Base-by-base conservation (phyloP, 805 yeast genomes). In the Candida vartiovaarae region DNA sequence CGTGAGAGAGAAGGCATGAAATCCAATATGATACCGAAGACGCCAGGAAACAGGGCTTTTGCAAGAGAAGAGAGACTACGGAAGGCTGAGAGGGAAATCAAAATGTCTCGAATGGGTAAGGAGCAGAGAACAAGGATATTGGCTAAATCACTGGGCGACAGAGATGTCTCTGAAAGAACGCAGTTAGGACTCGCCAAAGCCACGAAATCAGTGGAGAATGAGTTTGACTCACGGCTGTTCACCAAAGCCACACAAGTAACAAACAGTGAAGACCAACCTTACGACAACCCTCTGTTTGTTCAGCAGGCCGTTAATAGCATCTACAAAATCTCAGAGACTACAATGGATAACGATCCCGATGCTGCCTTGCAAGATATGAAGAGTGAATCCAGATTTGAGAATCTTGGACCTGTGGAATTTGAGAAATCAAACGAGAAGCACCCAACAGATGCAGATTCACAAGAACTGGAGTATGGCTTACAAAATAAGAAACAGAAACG, bases 141-240 rank as follows among this genome's bases (percentile, higher is more conserved):
- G 50, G 76, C 80, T 0, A 57, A 61, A 30, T 66, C 62, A 3
- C 63, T 71, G 28, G 59, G 63, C n/a, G 72, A 72, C 27, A 60
- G 83, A 39, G 82, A 77, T 40, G 60, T 80, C 8, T 74, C 82
- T 8, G 82, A 76, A 38, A 67, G 74, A 45, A 77, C 79, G 2
- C 75, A 75, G 3, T 46, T 77, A 27, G 81, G 81, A 0, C 63
- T 75, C 9, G 68, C 72, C 1, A 65, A 64, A 45, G 68, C 72
- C 1, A 53, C 69, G 8, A 48, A 58, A 6, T 47, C 61, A 1
- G 45, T 39, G 4, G 81, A 74, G 37, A 62, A 69, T 3, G 69
- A 69, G 41, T 78, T 76, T 51, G 91, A 83, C 54, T 69, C 85
- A 1, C 67, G 85, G 29, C 57, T 83, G 31, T 81, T 71, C 49